Evolutionary conservation across 139 green algal species (phyloP).

Genomic region (Coelastrella sp.): DNA sequence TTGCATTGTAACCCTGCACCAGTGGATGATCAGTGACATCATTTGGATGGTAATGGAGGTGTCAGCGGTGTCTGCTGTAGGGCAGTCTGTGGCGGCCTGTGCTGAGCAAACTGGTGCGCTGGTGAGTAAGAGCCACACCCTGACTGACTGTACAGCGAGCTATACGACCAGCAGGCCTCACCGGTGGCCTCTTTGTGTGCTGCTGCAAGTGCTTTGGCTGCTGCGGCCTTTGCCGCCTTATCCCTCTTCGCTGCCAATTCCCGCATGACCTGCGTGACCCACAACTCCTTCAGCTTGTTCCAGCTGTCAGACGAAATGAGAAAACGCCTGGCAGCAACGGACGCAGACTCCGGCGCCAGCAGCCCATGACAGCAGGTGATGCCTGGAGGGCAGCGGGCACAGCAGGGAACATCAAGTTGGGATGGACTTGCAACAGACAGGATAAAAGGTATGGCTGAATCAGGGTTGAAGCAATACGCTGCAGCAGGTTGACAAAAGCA

Average conservation of each 20-base stretch:
- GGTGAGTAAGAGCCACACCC: neutral
- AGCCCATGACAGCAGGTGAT: slow-evolving; percentile 72
- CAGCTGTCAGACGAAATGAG: slow-evolving; percentile 63
- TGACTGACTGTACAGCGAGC: too few species aligned
- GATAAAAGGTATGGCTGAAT: too few species aligned
- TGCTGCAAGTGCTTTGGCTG: neutral
- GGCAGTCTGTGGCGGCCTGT: too few species aligned
- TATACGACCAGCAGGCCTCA: neutral
- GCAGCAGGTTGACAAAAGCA: neutral
- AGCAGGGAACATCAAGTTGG: neutral
- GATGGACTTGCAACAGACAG: too few species aligned
- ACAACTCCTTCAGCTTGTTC: slow-evolving; percentile 56
- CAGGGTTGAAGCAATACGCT: neutral
- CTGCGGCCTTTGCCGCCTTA: slow-evolving; percentile 30
- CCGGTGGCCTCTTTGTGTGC: neutral
- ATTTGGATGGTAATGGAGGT: too few species aligned
- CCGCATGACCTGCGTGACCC: slow-evolving; percentile 52
- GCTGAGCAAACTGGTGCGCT: neutral
- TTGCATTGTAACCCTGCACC: too few species aligned
- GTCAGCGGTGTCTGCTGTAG: too few species aligned
- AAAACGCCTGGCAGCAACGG: slow-evolving; percentile 45
- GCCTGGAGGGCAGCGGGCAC: slow-evolving; percentile 29
- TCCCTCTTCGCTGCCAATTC: neutral
- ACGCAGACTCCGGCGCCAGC: slow-evolving; percentile 56
- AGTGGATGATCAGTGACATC: too few species aligned